Evolutionary conservation across 352 stramenopile genomes (phyloP).

Genomic region (Phytophthora vignae): DNA sequence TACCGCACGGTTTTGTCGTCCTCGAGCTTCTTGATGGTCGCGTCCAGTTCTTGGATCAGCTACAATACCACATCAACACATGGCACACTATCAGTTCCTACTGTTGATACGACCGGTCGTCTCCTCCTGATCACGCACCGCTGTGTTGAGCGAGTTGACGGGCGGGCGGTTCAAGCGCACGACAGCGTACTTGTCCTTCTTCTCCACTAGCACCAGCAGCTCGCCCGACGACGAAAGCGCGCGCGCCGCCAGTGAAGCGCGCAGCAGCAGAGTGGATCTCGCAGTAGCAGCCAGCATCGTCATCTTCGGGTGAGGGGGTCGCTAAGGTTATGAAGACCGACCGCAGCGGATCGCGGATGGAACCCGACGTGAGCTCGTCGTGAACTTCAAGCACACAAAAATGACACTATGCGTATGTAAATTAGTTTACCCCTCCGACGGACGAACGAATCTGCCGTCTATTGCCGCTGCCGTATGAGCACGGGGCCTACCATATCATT

Average conservation of each 20-base stretch:
- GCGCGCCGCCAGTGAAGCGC: slow-evolving; percentile 10
- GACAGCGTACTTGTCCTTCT: slow-evolving; percentile 75
- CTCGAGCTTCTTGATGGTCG: slow-evolving; percentile 76
- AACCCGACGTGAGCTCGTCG: slow-evolving; percentile 44
- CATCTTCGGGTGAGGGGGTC: too few relatives aligned
- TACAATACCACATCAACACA: slow-evolving; percentile 11
- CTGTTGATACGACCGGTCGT: neutral
- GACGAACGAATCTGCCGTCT: too few relatives aligned
- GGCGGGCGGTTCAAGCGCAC: slow-evolving; percentile 82
- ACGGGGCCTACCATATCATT: too few relatives aligned
- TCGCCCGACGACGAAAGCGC: slow-evolving; percentile 45
- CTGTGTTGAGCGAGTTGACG: slow-evolving; percentile 85
- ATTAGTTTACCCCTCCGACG: too few relatives aligned
- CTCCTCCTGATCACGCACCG: slow-evolving; percentile 36
- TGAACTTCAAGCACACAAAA: neutral
- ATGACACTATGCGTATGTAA: too few relatives aligned
- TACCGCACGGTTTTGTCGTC: slow-evolving; percentile 81
- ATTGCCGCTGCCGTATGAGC: too few relatives aligned
- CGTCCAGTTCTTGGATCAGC: slow-evolving; percentile 74
- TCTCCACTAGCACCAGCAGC: slow-evolving; percentile 78
- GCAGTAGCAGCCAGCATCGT: slow-evolving; percentile 28
- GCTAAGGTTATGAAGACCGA: too few relatives aligned
- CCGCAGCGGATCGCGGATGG: neutral
- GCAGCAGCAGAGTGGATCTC: slow-evolving; percentile 14
- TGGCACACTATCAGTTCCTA: neutral